Conservation (phyloP, 2,329 filamentous ascomycete species). For the Cryoendolithus antarcticus region DNA sequence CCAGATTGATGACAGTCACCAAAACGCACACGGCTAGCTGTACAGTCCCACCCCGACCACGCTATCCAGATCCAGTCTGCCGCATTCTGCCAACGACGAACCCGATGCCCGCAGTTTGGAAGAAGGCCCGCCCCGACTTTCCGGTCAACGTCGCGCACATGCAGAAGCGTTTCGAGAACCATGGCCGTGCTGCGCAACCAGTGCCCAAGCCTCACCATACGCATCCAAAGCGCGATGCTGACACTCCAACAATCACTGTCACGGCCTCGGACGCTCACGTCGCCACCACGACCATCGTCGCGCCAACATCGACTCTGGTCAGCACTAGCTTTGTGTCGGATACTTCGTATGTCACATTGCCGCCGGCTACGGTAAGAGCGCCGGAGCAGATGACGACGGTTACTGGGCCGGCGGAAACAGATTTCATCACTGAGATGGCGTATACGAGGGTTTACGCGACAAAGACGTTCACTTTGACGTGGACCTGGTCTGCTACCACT, state of each 20-base stretch:
- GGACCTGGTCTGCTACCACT: constrained; percentile 22
- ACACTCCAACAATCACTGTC: constrained; percentile 23
- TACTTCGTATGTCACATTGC: constrained; percentile 16
- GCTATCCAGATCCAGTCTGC: constrained; percentile 23
- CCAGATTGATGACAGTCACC: constrained; percentile 10
- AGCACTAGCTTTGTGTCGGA: constrained; percentile 6
- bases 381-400: constrained; percentile 22
- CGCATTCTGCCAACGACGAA: constrained; percentile 24
- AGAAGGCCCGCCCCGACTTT: constrained; percentile 12
- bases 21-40: constrained; percentile 27
- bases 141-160: constrained; percentile 10
- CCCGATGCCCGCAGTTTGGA: constrained; percentile 11
- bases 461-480: constrained; percentile 20
- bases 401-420: constrained; percentile 26
- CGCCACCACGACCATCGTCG: constrained; percentile 17
- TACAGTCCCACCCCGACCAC: constrained; percentile 22
- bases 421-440: constrained; percentile 17
- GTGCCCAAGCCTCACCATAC: neutral
- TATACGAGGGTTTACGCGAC: constrained; percentile 20
- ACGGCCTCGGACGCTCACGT: constrained; percentile 20
- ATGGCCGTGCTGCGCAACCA: constrained; percentile 10
- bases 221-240: constrained; percentile 22
- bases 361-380: constrained; percentile 24
- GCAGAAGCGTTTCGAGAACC: constrained; percentile 14
- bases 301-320: constrained; percentile 2